phyloP scores from a whole-genome alignment of 768 basidiomycete species.

The Melanogaster broomeanus region DNA sequence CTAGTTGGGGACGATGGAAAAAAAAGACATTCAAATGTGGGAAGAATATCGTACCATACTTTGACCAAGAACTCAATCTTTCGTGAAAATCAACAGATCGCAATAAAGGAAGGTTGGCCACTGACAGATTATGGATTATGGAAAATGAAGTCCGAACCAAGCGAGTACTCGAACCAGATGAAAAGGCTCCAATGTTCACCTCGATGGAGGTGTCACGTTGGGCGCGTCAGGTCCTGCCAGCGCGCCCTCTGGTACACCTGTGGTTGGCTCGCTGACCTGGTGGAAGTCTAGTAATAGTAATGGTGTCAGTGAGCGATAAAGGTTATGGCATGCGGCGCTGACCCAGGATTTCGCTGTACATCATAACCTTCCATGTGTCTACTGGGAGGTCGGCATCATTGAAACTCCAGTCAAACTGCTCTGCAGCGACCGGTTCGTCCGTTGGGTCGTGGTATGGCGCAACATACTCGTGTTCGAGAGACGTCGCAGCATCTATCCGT shows the following conservation, averaged over 20 bases:
- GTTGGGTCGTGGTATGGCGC: conserved; percentile 98
- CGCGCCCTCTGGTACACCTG: conserved; percentile 57
- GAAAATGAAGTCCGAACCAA: background rate
- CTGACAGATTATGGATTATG: conserved; percentile 17
- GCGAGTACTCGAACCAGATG: conserved; percentile 1
- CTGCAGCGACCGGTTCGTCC: conserved; percentile 91
- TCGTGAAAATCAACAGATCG: conserved; percentile 1
- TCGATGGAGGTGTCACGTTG: conserved; percentile 10
- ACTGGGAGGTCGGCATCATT: conserved; percentile 98
- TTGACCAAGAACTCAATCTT: conserved; percentile 10
- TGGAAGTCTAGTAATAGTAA: conserved; percentile 65
- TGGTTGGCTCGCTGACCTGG: conserved; percentile 61
- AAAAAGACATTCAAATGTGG: background rate
- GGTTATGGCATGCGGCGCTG: conserved; percentile 26
- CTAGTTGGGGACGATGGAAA: background rate
- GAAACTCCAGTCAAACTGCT: conserved; percentile 99
- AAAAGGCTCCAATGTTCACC: conserved; percentile 8
- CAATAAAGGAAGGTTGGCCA: background rate
- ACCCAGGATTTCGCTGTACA: conserved; percentile 99
- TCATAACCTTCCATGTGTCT: conserved; percentile 99
- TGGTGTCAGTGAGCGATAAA: background rate
- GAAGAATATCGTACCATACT: conserved; percentile 17
- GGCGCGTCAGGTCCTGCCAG: conserved; percentile 60
- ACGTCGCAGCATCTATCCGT: conserved; percentile 91
- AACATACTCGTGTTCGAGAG: conserved; percentile 91